Evolutionary conservation across 352 stramenopile genomes (phyloP).

Genomic region (Pythium aristosporum): DNA sequence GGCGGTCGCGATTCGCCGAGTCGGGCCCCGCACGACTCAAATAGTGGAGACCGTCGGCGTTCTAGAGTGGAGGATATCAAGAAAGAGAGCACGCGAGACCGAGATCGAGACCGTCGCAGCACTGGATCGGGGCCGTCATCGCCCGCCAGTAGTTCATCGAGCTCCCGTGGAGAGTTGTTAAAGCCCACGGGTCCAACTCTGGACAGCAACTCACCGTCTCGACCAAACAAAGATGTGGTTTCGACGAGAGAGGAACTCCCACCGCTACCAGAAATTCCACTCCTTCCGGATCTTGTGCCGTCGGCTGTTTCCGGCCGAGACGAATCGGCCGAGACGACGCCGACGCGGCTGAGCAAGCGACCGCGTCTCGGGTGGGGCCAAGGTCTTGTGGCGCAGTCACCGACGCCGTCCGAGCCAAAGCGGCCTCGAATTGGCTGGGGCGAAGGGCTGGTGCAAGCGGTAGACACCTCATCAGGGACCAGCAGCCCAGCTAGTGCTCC

Average conservation of each 20-base stretch:
- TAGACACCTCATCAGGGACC: slow-evolving; percentile 18
- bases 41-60: slow-evolving; percentile 14
- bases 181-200: not conserved
- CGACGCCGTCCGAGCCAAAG: slow-evolving; percentile 63
- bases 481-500: not conserved
- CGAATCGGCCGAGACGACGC: slow-evolving; percentile 32
- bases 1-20: slow-evolving; percentile 24
- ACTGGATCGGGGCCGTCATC: slow-evolving; percentile 10
- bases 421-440: slow-evolving; percentile 82
- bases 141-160: slow-evolving; percentile 15
- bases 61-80: slow-evolving; percentile 28
- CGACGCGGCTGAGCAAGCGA: slow-evolving; percentile 56
- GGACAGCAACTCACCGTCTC: slow-evolving; percentile 15
- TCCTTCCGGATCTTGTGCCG: slow-evolving; percentile 10
- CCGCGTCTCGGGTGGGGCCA: slow-evolving; percentile 81
- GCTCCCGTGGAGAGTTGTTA: not conserved
- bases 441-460: slow-evolving; percentile 56
- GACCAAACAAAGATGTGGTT: not conserved
- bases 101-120: slow-evolving; percentile 15
- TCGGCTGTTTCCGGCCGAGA: not conserved
- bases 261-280: slow-evolving; percentile 63
- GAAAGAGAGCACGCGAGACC: slow-evolving; percentile 19
- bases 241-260: slow-evolving; percentile 50
- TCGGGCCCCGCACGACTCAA: slow-evolving; percentile 1
- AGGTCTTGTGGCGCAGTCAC: slow-evolving; percentile 67